Percentiles rank a stretch among this genome's conserved stretches.
Evolutionary conservation across 768 basidiomycete species (phyloP).

Genomic region (Boletus edulis): DNA sequence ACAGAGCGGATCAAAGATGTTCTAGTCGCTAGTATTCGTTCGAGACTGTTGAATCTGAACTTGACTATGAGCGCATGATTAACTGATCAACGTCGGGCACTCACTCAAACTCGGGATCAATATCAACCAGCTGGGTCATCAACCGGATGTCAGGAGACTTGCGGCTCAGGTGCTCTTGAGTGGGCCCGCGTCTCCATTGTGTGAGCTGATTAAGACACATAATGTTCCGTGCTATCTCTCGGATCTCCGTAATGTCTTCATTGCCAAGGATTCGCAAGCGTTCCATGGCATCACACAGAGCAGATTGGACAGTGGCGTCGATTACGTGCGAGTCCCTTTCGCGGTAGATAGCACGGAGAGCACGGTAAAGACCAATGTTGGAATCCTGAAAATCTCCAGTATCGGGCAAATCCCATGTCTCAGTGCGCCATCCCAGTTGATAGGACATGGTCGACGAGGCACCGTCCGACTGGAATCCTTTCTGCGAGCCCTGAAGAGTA

Average conservation of each 20-base stretch:
- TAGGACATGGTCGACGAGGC: conserved; percentile 57
- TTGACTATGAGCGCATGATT: conserved; percentile 9
- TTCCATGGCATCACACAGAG: conserved; percentile 59
- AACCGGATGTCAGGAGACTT: conserved; percentile 33
- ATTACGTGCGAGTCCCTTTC: conserved; percentile 59
- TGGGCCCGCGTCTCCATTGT: conserved; percentile 49
- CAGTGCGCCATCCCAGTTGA: conserved; percentile 90
- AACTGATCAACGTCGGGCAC: conserved; percentile 26
- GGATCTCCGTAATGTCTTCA: conserved; percentile 79
- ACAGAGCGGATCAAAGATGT: conserved; percentile 76
- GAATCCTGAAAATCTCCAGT: conserved; percentile 41
- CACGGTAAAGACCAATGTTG: conserved; percentile 67
- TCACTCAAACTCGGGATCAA: conserved; percentile 66
- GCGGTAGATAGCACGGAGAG: conserved; percentile 78
- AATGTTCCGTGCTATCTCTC: conserved; percentile 63
- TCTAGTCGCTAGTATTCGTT: conserved; percentile 78
- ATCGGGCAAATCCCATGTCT: conserved; percentile 92
- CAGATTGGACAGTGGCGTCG: conserved; percentile 46
- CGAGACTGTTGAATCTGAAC: conserved; percentile 68
- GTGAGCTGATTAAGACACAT: conserved; percentile 80
- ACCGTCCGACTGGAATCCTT: conserved; percentile 27
- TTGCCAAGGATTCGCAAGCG: conserved; percentile 64
- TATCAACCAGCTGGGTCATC: conserved; percentile 44
- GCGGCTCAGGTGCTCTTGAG: conserved; percentile 28
- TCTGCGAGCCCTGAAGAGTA: conserved; percentile 48